A percentile compares a stretch with the other conserved stretches of the same genome.
These are phyloP conservation scores for Silene vulgaris DNA, from an alignment of 179 eudicot genomes.

Conservation along the genomic window DNA sequence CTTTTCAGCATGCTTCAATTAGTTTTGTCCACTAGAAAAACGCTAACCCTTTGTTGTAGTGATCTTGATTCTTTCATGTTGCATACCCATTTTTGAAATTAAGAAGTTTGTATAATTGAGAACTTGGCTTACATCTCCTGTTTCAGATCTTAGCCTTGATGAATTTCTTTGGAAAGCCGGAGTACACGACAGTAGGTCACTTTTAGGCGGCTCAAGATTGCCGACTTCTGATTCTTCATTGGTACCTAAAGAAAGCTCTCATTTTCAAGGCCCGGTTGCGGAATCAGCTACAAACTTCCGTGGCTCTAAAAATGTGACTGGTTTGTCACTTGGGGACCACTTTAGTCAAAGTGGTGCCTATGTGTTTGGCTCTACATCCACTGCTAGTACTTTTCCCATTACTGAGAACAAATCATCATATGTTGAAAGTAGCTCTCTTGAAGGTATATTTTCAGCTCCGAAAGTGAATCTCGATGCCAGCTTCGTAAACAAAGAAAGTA, in stretches of 20 bases:
- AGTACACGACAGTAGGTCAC: conserved; percentile 28
- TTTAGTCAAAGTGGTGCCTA: conserved; percentile 33
- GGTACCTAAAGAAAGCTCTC: conserved; percentile 28
- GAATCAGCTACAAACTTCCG: conserved; percentile 30
- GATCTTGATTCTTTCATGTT: conserved; percentile 6
- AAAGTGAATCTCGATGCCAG: conserved; percentile 20
- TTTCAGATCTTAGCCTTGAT: conserved; percentile 27
- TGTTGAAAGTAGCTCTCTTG: conserved; percentile 21
- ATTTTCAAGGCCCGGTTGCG: conserved; percentile 27
- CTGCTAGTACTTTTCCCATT: conserved; percentile 35
- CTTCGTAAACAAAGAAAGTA: conserved; percentile 15
- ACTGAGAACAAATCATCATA: conserved; percentile 38
- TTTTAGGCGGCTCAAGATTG: conserved; percentile 25
- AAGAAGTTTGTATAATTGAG: conserved; percentile 29
- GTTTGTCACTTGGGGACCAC: conserved; percentile 30
- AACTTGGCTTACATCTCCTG: conserved; percentile 25
- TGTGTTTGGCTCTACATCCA: conserved; percentile 30
- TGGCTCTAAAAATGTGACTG: conserved; percentile 29
- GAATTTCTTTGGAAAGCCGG: conserved; percentile 29
- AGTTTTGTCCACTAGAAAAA: background rate
- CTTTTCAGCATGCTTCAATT: background rate
- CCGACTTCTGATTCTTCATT: conserved; percentile 25
- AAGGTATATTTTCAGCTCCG: conserved; percentile 25
- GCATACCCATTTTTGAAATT: conserved; percentile 9
- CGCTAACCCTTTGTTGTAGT: conserved; percentile 10